Evolutionary conservation across 148 eudicot genomes (phyloP), one percentile per base, ranked within the genome.

Genomic region (Vaccinium macrocarpon): DNA sequence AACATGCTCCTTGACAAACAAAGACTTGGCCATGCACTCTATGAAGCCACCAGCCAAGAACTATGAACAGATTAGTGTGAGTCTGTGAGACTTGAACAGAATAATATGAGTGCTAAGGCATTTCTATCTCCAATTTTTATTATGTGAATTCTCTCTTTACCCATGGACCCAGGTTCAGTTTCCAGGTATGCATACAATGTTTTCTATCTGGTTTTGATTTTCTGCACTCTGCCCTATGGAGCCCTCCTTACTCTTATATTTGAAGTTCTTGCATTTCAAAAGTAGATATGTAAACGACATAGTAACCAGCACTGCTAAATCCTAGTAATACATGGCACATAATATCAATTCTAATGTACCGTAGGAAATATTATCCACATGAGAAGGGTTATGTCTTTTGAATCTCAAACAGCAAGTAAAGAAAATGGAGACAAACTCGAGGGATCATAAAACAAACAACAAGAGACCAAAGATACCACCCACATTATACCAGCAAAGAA

Each of bases 391-490:
- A 56, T 13, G 13, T 25, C 13, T 3, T 62, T 46, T 23, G 12
- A 42, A 46, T 81, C 46, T 81, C 71, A 48, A 81, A 38, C 32
- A 81, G 64, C 10, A 57, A 21, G 64, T 23, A n/a, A 51, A 23
- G 7, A 76, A 42, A 61, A 51, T 21, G 52, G 61, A 78, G 42
- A 78, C 21, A 77, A 49, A 76, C 79, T 79, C 57, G 16, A 79
- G 51, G 71, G 70, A 57, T 38, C 19, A 21, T 57, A 4, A 57
- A 80, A 19, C 21, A 35, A 21, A 21, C 1, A 35, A 80, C 18
- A 19, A 35, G 23, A 57, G 11, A 42, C 32, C 13, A 5, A 81
- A 35, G 38, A 46, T 55, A 61, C 55, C 7, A 0, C 82, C 62
- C 51, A 35, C 48, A 13, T 21, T 25, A 78, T 12, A 25, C 80